Evolutionary conservation across 2,329 filamentous ascomycete genomes (phyloP).

Genomic region (Cordyceps militaris): DNA sequence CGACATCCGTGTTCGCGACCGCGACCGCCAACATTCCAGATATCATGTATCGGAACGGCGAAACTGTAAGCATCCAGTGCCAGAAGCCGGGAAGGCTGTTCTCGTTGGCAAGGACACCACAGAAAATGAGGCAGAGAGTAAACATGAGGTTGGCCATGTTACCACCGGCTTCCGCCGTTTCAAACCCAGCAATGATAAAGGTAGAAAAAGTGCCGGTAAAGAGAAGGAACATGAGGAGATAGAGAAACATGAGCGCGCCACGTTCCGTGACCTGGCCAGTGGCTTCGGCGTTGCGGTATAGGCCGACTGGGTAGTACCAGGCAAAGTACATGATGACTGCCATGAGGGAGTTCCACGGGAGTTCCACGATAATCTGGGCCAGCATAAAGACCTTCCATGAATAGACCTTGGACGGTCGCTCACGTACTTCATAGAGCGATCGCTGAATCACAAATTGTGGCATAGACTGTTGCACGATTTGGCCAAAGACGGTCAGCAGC

Average conservation of each 20-base stretch:
- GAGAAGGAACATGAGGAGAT: constrained; percentile 67
- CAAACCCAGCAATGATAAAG: constrained; percentile 68
- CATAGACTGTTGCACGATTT: constrained; percentile 74
- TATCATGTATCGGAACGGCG: constrained; percentile 77
- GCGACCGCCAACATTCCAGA: constrained; percentile 63
- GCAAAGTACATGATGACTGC: constrained; percentile 68
- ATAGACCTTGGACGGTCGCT: constrained; percentile 78
- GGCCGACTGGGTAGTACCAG: constrained; percentile 82
- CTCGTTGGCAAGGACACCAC: constrained; percentile 62
- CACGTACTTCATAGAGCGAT: constrained; percentile 75
- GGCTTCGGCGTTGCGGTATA: constrained; percentile 61
- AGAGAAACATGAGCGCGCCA: constrained; percentile 71
- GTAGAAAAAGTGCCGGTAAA: constrained; percentile 77
- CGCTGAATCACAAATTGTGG: constrained; percentile 79
- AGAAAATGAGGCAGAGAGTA: constrained; percentile 67
- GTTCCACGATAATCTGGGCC: constrained; percentile 73
- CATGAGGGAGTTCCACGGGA: constrained; percentile 77
- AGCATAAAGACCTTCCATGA: constrained; percentile 82
- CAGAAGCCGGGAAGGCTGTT: constrained; percentile 63
- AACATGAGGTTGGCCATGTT: constrained; percentile 73
- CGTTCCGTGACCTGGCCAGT: constrained; percentile 58
- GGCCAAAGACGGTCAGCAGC: constrained; percentile 73
- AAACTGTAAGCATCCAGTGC: constrained; percentile 65
- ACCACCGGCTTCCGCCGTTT: constrained; percentile 66
- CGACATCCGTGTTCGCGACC: constrained; percentile 58